Evolutionary conservation across 78 protist species (phyloP), one percentile per base, ranked within the genome.

Genomic region (Speleostelium caveatum): DNA sequence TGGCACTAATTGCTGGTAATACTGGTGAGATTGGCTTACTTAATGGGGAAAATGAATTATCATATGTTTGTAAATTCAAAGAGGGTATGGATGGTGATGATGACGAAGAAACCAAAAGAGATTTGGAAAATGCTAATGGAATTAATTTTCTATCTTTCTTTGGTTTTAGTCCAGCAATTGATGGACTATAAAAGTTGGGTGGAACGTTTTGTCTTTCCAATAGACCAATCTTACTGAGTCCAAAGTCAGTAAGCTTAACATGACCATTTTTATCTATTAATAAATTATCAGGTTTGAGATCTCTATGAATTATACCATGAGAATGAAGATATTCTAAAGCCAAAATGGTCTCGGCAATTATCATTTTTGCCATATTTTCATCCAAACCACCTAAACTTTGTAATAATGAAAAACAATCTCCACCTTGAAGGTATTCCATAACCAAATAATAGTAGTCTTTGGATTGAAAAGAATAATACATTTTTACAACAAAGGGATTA

Each of bases 381-480:
- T 86, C 92, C 26, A 96, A 26, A n/a, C 75, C 65, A 22, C 97
- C 96, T 1, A 90, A 49, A 26, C 51, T 62, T 36, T 63, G 69
- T 28, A 96, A 62, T 30, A 96, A 72, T 21, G 94, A 60, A 56
- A 62, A 69, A 28, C 86, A 72, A 59, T 96, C 97, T 21, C 96
- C 95, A 49, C 97, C 95, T 51, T 93, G 87, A 22, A 78, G 22
- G 73, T 91, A 96, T 68, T 96, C 97, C 97, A 96, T 96, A 17
- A 93, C 97, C 68, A 96, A 63, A 68, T 75, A 94, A 35, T 91
- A 68, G 36, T 96, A 71, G 0, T 78, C 75, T 33, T 73, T 53
- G 12, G 95, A 45, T 73, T 91, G 75, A 67, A 94, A 94, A 24
- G 93, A 75, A 83, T 90, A 94, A 24, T 77, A 88, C 62, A 92